These are phyloP conservation scores for Talaromyces thailandensis DNA, from an alignment of 495 filamentous ascomycete species.

Conservation along the genomic window DNA sequence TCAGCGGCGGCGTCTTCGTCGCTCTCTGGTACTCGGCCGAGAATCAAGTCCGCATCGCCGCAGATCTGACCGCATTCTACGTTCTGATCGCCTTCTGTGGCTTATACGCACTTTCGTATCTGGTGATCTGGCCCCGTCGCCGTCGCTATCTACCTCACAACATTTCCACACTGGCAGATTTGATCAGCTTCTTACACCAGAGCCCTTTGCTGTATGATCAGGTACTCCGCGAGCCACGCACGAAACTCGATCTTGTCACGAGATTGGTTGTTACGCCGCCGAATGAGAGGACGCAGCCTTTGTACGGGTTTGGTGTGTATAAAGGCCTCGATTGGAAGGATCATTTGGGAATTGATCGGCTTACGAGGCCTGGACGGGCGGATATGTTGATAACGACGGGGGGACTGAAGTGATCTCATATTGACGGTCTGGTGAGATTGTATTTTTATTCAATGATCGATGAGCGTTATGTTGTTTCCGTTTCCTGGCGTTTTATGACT, in stretches of 20 bases:
- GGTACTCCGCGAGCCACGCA: conserved; percentile 50
- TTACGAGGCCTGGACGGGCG: conserved; percentile 35
- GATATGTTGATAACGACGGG: conserved; percentile 38
- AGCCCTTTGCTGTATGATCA: conserved; percentile 60
- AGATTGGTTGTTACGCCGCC: conserved; percentile 43
- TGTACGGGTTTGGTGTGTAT: conserved; percentile 56
- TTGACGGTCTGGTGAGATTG: neutral
- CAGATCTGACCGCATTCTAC: conserved; percentile 59
- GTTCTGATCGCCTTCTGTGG: conserved; percentile 56
- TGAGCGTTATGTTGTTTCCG: neutral
- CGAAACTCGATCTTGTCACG: conserved; percentile 54
- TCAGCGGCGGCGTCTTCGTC: conserved; percentile 75
- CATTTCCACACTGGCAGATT: conserved; percentile 60
- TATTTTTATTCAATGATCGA: neutral
- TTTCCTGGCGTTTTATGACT: neutral
- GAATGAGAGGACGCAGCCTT: conserved; percentile 37
- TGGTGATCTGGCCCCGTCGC: conserved; percentile 46
- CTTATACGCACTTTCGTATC: conserved; percentile 56
- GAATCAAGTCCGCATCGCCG: conserved; percentile 53
- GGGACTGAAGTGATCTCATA: conserved; percentile 2
- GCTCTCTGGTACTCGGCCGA: conserved; percentile 52
- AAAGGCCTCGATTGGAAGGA: conserved; percentile 53
- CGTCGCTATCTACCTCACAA: conserved; percentile 59
- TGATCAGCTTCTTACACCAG: conserved; percentile 66
- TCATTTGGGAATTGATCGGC: conserved; percentile 57